phyloP scores from a whole-genome alignment of 495 filamentous ascomycete genomes.

The Penicillium flavigenum region DNA sequence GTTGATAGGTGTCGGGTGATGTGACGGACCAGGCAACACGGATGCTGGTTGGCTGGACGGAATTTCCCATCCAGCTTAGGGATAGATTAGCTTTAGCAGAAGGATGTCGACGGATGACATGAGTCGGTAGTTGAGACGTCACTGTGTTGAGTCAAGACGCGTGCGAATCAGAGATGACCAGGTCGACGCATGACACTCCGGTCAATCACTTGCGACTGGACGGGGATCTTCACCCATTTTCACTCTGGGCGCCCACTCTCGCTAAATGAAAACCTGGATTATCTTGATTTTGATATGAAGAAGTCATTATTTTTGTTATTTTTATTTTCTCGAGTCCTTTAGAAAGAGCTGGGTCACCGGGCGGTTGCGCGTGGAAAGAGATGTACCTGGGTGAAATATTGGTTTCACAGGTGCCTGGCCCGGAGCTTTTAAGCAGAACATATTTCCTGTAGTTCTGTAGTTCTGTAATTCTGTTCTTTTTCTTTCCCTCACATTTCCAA shows the following conservation, averaged over 20 bases:
- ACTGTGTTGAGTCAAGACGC: conserved; percentile 18
- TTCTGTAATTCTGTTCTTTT: not conserved
- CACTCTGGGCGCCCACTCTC: conserved; percentile 10
- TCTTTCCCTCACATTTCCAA: not conserved
- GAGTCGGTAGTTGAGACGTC: conserved; percentile 13
- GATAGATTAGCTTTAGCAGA: not conserved
- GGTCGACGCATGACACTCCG: conserved; percentile 24
- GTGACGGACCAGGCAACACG: not conserved
- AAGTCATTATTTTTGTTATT: not conserved
- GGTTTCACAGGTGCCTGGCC: conserved; percentile 30
- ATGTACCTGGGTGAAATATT: conserved; percentile 8
- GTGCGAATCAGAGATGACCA: conserved; percentile 27
- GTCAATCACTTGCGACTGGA: conserved; percentile 25
- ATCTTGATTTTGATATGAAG: conserved; percentile 12
- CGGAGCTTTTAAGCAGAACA: conserved; percentile 5
- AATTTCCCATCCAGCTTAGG: not conserved
- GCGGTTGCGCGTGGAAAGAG: conserved; percentile 23
- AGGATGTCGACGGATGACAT: conserved; percentile 2
- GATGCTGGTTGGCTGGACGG: conserved; percentile 14
- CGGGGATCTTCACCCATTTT: conserved; percentile 17
- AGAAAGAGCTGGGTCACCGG: conserved; percentile 28
- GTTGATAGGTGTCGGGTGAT: conserved; percentile 34
- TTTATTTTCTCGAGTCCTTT: conserved; percentile 14
- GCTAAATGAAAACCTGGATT: conserved; percentile 9
- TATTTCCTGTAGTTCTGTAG: not conserved